phyloP scores from a whole-genome alignment of 345 rosid species.

The Eucalyptus marginata region DNA sequence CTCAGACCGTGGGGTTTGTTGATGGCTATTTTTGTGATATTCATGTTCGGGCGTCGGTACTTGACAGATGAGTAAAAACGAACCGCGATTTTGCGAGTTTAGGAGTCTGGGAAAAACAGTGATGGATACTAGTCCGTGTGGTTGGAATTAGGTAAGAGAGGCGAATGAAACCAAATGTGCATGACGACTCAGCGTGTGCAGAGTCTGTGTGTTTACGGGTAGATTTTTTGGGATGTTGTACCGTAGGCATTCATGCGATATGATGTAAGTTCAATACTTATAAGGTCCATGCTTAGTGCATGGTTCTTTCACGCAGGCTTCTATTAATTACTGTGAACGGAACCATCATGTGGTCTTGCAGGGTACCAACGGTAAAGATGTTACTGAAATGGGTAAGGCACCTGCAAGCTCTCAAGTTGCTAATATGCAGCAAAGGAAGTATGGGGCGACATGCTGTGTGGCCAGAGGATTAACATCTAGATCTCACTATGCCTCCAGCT shows the following conservation, averaged over 20 bases:
- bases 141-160: background rate
- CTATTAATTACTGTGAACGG: background rate
- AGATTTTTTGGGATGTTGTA: background rate
- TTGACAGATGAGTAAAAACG: background rate
- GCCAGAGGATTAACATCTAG: constrained; percentile 29
- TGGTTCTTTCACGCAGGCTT: background rate
- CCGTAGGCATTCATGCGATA: background rate
- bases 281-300: background rate
- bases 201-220: background rate
- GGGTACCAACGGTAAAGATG: constrained; percentile 11
- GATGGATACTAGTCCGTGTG: background rate
- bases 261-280: background rate
- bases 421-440: constrained; percentile 8
- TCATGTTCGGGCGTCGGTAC: background rate
- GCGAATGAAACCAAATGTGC: background rate
- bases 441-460: constrained; percentile 5
- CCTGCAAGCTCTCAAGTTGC: background rate
- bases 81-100: background rate
- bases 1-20: background rate
- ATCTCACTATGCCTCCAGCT: constrained; percentile 27
- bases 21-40: background rate
- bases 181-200: background rate
- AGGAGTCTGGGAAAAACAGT: background rate
- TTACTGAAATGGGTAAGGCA: constrained; percentile 5
- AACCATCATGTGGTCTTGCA: background rate